A percentile compares a stretch with the other conserved stretches of the same genome.
phyloP scores from a whole-genome alignment of 257 asterid genomes.

The Salvia splendens region DNA sequence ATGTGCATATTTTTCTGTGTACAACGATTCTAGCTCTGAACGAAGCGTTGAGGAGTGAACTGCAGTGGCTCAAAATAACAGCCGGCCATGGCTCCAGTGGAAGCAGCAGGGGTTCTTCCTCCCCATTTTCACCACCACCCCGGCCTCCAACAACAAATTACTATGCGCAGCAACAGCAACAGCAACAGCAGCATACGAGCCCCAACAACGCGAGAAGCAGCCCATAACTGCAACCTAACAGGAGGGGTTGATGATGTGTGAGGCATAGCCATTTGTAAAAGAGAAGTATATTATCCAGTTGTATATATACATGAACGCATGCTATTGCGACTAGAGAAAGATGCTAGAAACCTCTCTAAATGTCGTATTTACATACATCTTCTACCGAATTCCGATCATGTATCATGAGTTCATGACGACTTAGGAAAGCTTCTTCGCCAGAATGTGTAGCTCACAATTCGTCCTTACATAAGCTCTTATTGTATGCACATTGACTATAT shows the following conservation, averaged over 20 bases:
- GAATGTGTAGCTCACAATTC: background rate
- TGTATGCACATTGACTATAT: no score
- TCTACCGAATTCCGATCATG: background rate
- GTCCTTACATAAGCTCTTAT: no score
- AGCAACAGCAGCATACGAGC: constrained; percentile 44
- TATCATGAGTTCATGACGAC: background rate
- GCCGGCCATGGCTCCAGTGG: constrained; percentile 59
- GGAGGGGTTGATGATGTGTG: no score
- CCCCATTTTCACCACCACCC: constrained; percentile 45
- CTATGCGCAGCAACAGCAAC: constrained; percentile 46
- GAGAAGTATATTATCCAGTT: background rate
- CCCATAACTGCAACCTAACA: no score
- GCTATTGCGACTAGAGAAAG: no score
- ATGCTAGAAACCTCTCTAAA: background rate
- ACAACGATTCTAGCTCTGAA: constrained; percentile 58
- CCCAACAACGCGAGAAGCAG: constrained; percentile 33
- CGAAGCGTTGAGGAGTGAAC: constrained; percentile 71
- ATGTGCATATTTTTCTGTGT: background rate
- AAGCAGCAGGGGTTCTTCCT: constrained; percentile 46
- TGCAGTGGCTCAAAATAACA: constrained; percentile 77
- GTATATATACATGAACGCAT: constrained; percentile 13
- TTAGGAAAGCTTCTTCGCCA: background rate
- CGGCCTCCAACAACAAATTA: constrained; percentile 45
- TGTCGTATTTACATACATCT: constrained; percentile 5
- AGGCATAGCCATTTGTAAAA: background rate